phyloP scores from a whole-genome alignment of 805 yeast species.

The Starmerella scarabaei region DNA sequence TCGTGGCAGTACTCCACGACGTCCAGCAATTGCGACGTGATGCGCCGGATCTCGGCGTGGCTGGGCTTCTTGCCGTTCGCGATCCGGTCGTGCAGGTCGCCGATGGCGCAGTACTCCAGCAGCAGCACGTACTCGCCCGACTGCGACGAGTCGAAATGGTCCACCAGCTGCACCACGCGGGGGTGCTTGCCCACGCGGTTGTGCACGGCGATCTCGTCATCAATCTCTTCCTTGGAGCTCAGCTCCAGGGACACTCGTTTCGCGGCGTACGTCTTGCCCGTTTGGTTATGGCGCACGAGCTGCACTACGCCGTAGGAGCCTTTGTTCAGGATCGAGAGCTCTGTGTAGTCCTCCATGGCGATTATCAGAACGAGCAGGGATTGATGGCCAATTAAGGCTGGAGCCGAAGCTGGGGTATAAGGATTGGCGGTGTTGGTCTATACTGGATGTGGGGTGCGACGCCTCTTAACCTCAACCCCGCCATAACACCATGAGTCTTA shows the following conservation, averaged over 20 bases:
- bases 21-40: constrained; percentile 64
- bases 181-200: constrained; percentile 64
- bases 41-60: constrained; percentile 34
- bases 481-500: too few relatives aligned
- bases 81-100: constrained; percentile 76
- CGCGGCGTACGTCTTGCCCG: constrained; percentile 57
- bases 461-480: too few relatives aligned
- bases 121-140: constrained; percentile 42
- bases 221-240: constrained; percentile 10
- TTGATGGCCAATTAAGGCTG: too few relatives aligned
- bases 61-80: constrained; percentile 35
- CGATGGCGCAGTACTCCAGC: constrained; percentile 76
- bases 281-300: constrained; percentile 55
- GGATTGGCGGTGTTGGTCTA: too few relatives aligned
- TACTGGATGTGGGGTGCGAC: too few relatives aligned
- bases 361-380: too few relatives aligned
- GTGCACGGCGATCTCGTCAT: constrained; percentile 44
- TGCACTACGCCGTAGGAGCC: constrained; percentile 92
- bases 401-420: too few relatives aligned
- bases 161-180: constrained; percentile 61
- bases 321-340: constrained; percentile 53
- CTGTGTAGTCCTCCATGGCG: constrained; percentile 34
- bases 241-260: constrained; percentile 43
- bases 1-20: constrained; percentile 77
- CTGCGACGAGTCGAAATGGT: constrained; percentile 42